Conservation (phyloP, 2,329 filamentous ascomycete species). For the Drechslerella coelobrocha region DNA sequence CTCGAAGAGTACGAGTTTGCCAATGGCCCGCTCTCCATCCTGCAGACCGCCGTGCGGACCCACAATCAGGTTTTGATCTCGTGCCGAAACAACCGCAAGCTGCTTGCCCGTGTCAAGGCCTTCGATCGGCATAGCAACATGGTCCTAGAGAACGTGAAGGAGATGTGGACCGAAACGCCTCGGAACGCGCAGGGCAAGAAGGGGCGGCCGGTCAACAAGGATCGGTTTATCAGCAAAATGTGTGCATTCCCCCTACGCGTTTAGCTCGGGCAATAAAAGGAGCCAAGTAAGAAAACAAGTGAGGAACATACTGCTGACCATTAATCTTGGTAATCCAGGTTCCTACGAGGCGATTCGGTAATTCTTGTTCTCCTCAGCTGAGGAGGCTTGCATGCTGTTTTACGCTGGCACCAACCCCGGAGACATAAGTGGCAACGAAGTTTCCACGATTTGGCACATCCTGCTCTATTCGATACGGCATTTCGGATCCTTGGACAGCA, state of each 20-base stretch:
- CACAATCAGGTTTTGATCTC: constrained; percentile 97
- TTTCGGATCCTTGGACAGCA: not conserved
- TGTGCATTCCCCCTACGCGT: constrained; percentile 61
- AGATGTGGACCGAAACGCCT: constrained; percentile 99
- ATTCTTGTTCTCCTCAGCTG: constrained; percentile 85
- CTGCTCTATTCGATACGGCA: not conserved
- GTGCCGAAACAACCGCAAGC: constrained; percentile 97
- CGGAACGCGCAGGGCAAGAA: constrained; percentile 82
- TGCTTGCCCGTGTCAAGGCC: constrained; percentile 95
- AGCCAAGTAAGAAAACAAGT: not conserved
- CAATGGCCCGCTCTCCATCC: constrained; percentile 83
- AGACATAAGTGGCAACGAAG: too few relatives aligned
- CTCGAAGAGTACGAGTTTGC: constrained; percentile 76
- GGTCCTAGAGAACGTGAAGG: constrained; percentile 95
- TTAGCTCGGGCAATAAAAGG: constrained; percentile 11
- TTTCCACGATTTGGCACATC: too few relatives aligned
- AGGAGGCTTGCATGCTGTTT: constrained; percentile 50
- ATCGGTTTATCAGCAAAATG: constrained; percentile 98
- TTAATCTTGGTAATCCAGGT: constrained; percentile 63
- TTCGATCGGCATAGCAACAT: constrained; percentile 99
- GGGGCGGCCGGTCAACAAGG: constrained; percentile 92
- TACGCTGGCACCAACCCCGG: not conserved
- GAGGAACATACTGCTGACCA: not conserved
- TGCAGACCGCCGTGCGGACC: constrained; percentile 93
- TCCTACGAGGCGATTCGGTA: constrained; percentile 84